Base-by-base conservation (phyloP, 345 rosid genomes). In the Raphanus sativus region DNA sequence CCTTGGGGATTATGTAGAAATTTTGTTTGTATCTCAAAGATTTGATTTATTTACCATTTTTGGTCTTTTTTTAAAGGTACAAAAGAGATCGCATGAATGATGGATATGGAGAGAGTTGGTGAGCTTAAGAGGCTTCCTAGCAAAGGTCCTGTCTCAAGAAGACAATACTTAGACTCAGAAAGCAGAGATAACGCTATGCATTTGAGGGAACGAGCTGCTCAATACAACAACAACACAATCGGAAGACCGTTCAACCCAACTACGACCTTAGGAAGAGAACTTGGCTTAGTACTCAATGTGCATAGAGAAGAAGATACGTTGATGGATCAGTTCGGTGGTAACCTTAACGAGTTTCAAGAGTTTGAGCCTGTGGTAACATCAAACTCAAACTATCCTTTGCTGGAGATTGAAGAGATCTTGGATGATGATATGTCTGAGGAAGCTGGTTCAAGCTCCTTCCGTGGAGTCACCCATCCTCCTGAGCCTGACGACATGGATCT, bases 401-500 rank as follows among this genome's bases (percentile, higher is more conserved):
- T 82, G 17, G 84, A 84, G 72, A 80, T 67, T 32, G 89, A 85
- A 71, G 97, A 88, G 21, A 38, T 34, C 6, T 81, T 83, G 1
- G 25, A 7, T 52, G 85, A 83, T 72, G 90, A 89, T 81, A 85
- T 84, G 59, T 79, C 83, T 64, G 98, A 89, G 65, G 98, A 92
- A 69, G 80, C 79, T 77, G 90, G 93, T 34, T 76, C 93, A 4
- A 85, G 85, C 81, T 87, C 86, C 11, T 95, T 95, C 76, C 90
- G 88, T n/a, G 97, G 99, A 55, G 99, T 84, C 80, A 95, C 90
- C 80, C 99, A 92, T 80, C 99, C 99, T 67, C 90, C 90, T 0
- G 99, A 95, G 73, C 99, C 99, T 17, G 81, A 87, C 28, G 99
- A 95, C 71, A 86, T 86, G 61, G 96, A 95, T 92, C 85, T 83